phyloP scores from a whole-genome alignment of 192 early-diverging fungal species.

The Chytriomyces sp. region DNA sequence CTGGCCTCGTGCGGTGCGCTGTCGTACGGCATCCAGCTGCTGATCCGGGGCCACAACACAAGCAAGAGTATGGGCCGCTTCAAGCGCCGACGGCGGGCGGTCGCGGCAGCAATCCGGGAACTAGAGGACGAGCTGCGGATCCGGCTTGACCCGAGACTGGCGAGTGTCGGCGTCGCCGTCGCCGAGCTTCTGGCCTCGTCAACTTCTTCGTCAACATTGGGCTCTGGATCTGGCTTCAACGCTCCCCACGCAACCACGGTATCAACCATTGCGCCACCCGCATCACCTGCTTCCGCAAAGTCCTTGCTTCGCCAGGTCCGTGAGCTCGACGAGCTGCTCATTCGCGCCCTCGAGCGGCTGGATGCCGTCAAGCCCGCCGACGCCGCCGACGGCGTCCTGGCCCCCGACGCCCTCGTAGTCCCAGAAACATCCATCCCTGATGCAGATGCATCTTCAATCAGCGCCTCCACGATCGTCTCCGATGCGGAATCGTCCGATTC shows the following conservation, averaged over 20 bases:
- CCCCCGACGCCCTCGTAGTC: not conserved
- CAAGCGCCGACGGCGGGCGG: conserved; percentile 15
- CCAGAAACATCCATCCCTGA: not conserved
- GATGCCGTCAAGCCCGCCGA: conserved; percentile 38
- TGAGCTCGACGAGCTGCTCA: conserved; percentile 39
- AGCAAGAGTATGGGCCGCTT: conserved; percentile 19
- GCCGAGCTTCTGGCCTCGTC: not conserved
- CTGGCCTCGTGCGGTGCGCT: conserved; percentile 41
- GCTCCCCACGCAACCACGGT: not conserved
- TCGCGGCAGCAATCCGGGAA: not conserved
- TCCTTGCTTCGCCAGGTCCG: conserved; percentile 11
- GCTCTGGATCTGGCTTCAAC: not conserved
- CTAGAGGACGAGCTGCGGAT: conserved; percentile 17
- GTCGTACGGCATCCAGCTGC: conserved; percentile 34
- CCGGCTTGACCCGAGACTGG: not conserved
- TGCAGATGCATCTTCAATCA: not conserved
- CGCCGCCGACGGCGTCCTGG: not conserved
- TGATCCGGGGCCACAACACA: conserved; percentile 46
- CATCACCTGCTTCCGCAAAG: not conserved
- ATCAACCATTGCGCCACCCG: not conserved
- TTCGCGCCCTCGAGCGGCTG: conserved; percentile 37
- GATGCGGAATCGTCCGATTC: not conserved
- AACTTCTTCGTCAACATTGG: too few species aligned
- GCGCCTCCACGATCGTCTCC: not conserved
- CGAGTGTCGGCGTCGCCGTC: not conserved